Evolutionary conservation across 345 rosid species (phyloP), one percentile per base, ranked within the genome.

Genomic region (Sisymbrium irio): DNA sequence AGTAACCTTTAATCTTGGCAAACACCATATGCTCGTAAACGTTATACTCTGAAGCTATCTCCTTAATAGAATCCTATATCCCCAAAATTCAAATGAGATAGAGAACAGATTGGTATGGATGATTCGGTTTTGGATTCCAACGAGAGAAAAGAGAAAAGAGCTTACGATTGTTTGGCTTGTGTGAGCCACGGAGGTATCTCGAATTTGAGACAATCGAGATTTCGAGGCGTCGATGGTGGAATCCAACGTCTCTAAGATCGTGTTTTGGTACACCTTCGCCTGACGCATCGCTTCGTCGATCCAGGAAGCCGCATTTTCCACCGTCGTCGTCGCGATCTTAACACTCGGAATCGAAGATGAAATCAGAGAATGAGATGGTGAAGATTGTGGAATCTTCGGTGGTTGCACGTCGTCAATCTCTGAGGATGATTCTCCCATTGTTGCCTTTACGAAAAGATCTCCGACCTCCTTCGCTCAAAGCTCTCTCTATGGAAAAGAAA

Each of bases 1-100:
- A 28, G 20, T n/a, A 2, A 91, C 97, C 97, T 87, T 88, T 91
- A 56, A 87, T 67, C 73, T 82, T 89, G 62, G 83, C 86, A 32
- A 94, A 83, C 14, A 80, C 62, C 68, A 82, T 69, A 32, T 75
- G 78, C 75, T 88, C 97, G 18, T 91, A 85, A 56, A 72, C 86
- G 45, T 25, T 77, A 63, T 85, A 79, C 81, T 84, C 81, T n/a
- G 88, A 83, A 74, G 74, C 88, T 10, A 82, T 70, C 39, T 88
- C 88, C 73, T 80, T 47, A 58, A 88, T 53, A 53, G 83, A 83
- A 66, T 83, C 91, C 96, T 93, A 76, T 40, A 71, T 36, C 15
- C 42, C 65, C 8, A n/a, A 74, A 47, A 32, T 9, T 35, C n/a
- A 9, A 39, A 37, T 14, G 30, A 61, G 19, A 49, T 19, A n/a